Evolutionary conservation across 2,329 filamentous ascomycete genomes (phyloP), one percentile per base, ranked within the genome.

Genomic region (Penicillium digitatum): DNA sequence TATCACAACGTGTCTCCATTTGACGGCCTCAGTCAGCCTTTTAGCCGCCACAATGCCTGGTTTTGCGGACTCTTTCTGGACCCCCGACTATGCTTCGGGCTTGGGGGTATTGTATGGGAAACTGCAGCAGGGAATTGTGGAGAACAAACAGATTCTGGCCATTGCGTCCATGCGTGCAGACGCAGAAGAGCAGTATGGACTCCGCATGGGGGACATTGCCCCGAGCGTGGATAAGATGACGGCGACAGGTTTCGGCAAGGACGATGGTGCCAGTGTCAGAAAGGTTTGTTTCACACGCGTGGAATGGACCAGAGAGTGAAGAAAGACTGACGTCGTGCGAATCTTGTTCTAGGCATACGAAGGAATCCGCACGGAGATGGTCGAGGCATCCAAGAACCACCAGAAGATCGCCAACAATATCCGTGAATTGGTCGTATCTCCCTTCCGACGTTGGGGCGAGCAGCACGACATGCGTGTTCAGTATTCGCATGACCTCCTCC

Each of bases 31-130:
- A 56, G 39, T 32, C 43, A 39, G 38, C 27, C n/a, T 40, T 26
- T 32, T 39, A 48, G 38, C 50, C 44, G 54, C 64, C 69, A 55
- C 75, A 72, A 93, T 93, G 89, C 88, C 89, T 65, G 85, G 89
- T 68, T 97, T 99, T 77, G 87, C 91, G 65, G 90, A 93, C 78
- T 96, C 92, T 48, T 97, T 99, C 79, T 99, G 94, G 94, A 96
- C 94, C 59, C 85, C 85, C 72, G 94, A 99, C 82, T 97, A 97
- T 81, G 93, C 93, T 72, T 91, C 89, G 80, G 92, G 94, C 60
- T 84, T 99, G 63, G 92, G 93, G 52, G 91, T 97, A 62, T 83
- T 99, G 62, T 99, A 97, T 70, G 86, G 86, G 73, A 99, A 99
- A 81, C 87, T 99, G 54, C 92, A 97, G 75, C 94, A 99, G 75